Evolutionary conservation across 2,329 filamentous ascomycete genomes (phyloP).

Genomic region (Xenoacremonium recifei): DNA sequence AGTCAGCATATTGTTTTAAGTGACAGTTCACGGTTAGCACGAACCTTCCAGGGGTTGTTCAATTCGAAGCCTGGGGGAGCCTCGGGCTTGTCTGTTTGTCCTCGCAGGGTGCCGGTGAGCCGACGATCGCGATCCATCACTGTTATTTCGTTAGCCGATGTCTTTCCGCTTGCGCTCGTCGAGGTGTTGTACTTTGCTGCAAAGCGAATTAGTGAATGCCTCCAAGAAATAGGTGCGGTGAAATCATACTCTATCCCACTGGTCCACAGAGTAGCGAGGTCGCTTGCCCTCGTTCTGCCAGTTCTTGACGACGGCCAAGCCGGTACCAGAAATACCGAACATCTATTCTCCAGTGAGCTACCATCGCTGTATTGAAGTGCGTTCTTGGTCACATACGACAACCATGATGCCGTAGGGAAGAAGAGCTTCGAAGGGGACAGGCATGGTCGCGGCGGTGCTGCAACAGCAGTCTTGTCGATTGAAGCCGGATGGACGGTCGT

Average conservation of each 20-base stretch:
- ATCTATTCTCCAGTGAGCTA: slow-evolving; percentile 46
- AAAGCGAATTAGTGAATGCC: slow-evolving; percentile 27
- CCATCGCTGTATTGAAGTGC: slow-evolving; percentile 4
- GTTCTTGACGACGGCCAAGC: slow-evolving; percentile 55
- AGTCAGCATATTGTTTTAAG: slow-evolving; percentile 1
- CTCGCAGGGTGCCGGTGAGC: slow-evolving; percentile 58
- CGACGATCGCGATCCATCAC: slow-evolving; percentile 66
- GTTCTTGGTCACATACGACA: slow-evolving; percentile 44
- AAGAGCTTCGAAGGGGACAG: slow-evolving; percentile 62
- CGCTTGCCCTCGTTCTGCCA: slow-evolving; percentile 61
- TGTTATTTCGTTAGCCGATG: slow-evolving; percentile 25
- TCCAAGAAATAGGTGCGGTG: background rate
- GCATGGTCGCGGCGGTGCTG: slow-evolving; percentile 45
- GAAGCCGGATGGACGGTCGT: slow-evolving; percentile 9
- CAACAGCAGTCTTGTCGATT: slow-evolving; percentile 28
- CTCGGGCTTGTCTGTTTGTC: slow-evolving; percentile 53
- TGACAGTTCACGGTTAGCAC: slow-evolving; percentile 23
- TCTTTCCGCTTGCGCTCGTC: slow-evolving; percentile 3
- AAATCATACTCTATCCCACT: slow-evolving; percentile 60
- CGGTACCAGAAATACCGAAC: slow-evolving; percentile 60
- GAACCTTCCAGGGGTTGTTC: slow-evolving; percentile 64
- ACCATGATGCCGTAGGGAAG: slow-evolving; percentile 65
- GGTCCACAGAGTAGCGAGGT: slow-evolving; percentile 58
- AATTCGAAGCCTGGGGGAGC: slow-evolving; percentile 61
- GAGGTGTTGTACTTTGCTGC: slow-evolving; percentile 51